phyloP scores from a whole-genome alignment of 2,329 filamentous ascomycete species.

The Sporothrix brunneoviolacea region DNA sequence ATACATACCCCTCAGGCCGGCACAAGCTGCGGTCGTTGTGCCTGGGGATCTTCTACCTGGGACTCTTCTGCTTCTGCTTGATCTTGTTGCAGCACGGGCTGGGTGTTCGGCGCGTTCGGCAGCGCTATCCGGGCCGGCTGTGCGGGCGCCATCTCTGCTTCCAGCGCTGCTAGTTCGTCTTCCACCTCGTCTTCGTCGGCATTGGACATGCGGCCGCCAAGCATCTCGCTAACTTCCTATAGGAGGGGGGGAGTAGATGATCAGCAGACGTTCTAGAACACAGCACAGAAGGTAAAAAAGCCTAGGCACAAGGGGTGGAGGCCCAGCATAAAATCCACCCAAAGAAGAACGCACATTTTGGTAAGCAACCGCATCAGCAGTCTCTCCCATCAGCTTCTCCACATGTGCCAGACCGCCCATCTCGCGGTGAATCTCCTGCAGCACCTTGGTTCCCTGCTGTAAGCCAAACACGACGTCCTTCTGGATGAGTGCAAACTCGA shows the following conservation, averaged over 20 bases:
- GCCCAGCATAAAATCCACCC: no score
- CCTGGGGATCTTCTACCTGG: constrained; percentile 4
- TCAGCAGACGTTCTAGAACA: no score
- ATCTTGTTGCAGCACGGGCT: constrained; percentile 5
- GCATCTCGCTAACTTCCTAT: constrained; percentile 86
- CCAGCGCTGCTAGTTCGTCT: constrained; percentile 81
- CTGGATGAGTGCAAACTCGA: constrained; percentile 94
- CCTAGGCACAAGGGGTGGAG: no score
- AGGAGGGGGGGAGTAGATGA: background rate
- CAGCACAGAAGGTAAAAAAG: no score
- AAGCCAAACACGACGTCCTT: constrained; percentile 93
- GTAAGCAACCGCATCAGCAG: constrained; percentile 82
- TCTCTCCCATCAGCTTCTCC: constrained; percentile 92
- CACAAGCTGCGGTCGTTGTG: constrained; percentile 14
- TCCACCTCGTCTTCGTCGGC: constrained; percentile 98
- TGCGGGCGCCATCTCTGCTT: constrained; percentile 45
- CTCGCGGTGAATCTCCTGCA: constrained; percentile 87
- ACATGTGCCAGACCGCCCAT: constrained; percentile 94
- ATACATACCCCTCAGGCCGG: constrained; percentile 13
- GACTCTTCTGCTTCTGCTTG: background rate
- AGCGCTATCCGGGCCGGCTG: constrained; percentile 24
- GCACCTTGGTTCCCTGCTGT: constrained; percentile 82
- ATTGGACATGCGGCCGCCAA: constrained; percentile 80
- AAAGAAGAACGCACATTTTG: constrained; percentile 60
- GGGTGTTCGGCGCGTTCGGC: constrained; percentile 51